Evolutionary conservation across 176 grass and related monocot species (phyloP), one percentile per base, ranked within the genome.

Genomic region (Aegilops bicornis): DNA sequence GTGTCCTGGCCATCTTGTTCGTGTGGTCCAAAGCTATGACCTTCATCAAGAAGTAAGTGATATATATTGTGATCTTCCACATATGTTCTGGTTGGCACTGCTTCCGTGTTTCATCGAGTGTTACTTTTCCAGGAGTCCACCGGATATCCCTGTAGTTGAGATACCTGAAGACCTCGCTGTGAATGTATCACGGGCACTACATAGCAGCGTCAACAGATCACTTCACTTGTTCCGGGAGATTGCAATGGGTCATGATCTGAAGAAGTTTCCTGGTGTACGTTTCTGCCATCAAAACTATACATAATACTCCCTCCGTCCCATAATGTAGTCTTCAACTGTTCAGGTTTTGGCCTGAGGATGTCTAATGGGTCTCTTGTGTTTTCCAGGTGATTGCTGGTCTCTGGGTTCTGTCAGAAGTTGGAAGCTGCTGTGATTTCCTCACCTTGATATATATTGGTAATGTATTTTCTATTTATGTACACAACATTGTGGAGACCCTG

Each of bases 361-460:
- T n/a, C n/a, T n/a, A n/a, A n/a, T n/a, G n/a, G n/a, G n/a, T n/a
- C n/a, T n/a, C n/a, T n/a, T n/a, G n/a, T n/a, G n/a, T n/a, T n/a
- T n/a, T 24, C 31, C 35, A 95, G 96, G 84, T 98, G 78, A 94
- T 98, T 54, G 86, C 89, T 48, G 93, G 90, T 30, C 86, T 98
- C 4, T 95, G 91, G 91, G 50, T 95, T 77, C 89, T 95, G 67
- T 95, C 96, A 20, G 79, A 81, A 47, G 42, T 95, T 2, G 96
- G 96, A 61, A 94, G 87, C 69, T 92, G 81, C 86, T 91, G 85
- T 10, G 87, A 94, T 75, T 94, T 95, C 93, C 86, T 98, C 88
- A 98, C 96, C 64, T 86, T 98, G 86, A 85, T 87, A 71, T 98
- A 98, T 16, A 79, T 94, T 24, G 96, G 96, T 98, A 98, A 86